A percentile compares a stretch with the other conserved stretches of the same genome.
phyloP scores from a whole-genome alignment of 108 stramenopile species.

The Nitzschia putrida region DNA sequence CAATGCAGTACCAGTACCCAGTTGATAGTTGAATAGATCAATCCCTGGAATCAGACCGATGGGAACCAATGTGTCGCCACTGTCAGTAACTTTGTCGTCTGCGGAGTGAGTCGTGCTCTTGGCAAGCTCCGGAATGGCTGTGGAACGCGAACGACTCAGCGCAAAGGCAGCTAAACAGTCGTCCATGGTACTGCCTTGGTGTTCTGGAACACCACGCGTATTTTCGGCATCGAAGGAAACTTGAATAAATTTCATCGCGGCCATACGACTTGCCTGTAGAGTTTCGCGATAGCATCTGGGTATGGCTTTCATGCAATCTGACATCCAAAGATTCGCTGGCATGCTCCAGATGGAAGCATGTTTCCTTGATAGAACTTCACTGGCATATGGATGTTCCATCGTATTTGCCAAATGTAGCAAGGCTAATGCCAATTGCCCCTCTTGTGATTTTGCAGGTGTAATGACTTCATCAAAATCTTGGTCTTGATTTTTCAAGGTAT shows the following conservation, averaged over 20 bases:
- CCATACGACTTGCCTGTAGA: slow-evolving; percentile 28
- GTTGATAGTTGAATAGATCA: slow-evolving; percentile 36
- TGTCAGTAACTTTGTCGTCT: background rate
- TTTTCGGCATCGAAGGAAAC: background rate
- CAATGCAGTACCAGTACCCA: slow-evolving; percentile 17
- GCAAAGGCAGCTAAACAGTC: slow-evolving; percentile 36
- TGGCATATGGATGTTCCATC: slow-evolving; percentile 20
- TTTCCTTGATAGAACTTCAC: slow-evolving; percentile 17
- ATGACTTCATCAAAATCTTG: background rate
- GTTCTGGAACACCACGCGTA: background rate
- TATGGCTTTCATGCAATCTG: background rate
- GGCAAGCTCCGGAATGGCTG: slow-evolving; percentile 32
- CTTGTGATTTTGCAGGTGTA: background rate
- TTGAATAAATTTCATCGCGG: slow-evolving; percentile 1
- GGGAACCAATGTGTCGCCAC: slow-evolving; percentile 4
- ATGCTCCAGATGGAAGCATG: slow-evolving; percentile 26
- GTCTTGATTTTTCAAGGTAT: background rate
- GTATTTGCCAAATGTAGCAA: slow-evolving; percentile 13
- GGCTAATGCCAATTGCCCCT: slow-evolving; percentile 19
- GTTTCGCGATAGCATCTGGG: slow-evolving; percentile 35
- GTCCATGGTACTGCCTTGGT: background rate
- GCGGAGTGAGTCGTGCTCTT: background rate
- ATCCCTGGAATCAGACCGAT: slow-evolving; percentile 39
- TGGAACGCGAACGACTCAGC: slow-evolving; percentile 33
- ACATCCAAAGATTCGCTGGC: slow-evolving; percentile 6